phyloP scores from a whole-genome alignment of 1,284 basidiomycete genomes.

The Athelia sp. region DNA sequence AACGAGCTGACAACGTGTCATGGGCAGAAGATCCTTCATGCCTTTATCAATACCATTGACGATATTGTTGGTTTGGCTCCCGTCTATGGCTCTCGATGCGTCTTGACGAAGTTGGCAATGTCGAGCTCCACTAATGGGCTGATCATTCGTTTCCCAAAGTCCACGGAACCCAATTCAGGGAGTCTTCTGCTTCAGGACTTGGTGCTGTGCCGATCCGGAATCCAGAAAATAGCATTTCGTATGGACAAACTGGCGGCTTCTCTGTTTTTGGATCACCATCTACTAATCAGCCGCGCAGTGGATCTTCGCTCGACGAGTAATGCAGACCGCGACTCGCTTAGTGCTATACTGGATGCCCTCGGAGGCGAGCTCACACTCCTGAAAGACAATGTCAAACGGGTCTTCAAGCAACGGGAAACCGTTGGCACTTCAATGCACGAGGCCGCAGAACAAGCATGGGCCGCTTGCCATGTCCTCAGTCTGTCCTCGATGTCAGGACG shows the following conservation, averaged over 20 bases:
- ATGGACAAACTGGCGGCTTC: slow-evolving; percentile 38
- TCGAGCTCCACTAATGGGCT: slow-evolving; percentile 14
- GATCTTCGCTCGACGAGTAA: slow-evolving; percentile 35
- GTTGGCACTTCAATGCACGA: background rate
- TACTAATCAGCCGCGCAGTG: slow-evolving; percentile 34
- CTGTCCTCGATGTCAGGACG: slow-evolving; percentile 14
- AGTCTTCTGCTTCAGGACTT: slow-evolving; percentile 21
- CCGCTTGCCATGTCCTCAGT: slow-evolving; percentile 23
- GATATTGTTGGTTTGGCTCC: slow-evolving; percentile 33
- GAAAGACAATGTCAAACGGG: slow-evolving; percentile 21
- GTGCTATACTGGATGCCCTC: slow-evolving; percentile 32
- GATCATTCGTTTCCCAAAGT: background rate
- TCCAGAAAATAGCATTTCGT: slow-evolving; percentile 34
- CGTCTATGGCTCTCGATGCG: slow-evolving; percentile 26
- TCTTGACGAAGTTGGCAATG: slow-evolving; percentile 31
- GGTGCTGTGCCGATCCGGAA: slow-evolving; percentile 24
- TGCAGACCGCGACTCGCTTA: slow-evolving; percentile 24
- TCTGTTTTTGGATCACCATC: slow-evolving; percentile 31
- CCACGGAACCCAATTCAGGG: slow-evolving; percentile 5
- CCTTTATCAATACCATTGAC: slow-evolving; percentile 20
- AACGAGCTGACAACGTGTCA: slow-evolving; percentile 18
- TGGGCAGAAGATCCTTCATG: slow-evolving; percentile 13
- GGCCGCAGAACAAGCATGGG: slow-evolving; percentile 40
- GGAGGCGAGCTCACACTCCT: slow-evolving; percentile 27
- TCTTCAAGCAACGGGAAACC: slow-evolving; percentile 26